Percentiles rank a stretch among this genome's conserved stretches.
These are phyloP conservation scores for Fusarium mangiferae DNA, from an alignment of 2,329 filamentous ascomycete species.

Conservation along the genomic window DNA sequence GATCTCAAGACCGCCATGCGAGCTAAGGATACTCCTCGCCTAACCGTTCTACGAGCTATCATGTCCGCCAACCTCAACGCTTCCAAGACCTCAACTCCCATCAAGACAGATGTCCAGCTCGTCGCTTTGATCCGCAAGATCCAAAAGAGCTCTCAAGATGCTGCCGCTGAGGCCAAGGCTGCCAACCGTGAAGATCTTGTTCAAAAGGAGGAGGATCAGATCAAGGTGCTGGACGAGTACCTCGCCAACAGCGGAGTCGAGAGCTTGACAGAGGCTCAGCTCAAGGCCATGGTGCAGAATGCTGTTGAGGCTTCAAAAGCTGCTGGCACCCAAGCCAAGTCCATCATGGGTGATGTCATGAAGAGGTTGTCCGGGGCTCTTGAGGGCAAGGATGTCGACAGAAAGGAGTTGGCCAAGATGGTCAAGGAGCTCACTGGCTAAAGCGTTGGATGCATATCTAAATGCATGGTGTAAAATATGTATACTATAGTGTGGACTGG, in stretches of 20 bases:
- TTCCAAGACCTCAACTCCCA: constrained; percentile 76
- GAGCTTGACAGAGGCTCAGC: constrained; percentile 66
- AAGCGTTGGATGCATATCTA: neutral
- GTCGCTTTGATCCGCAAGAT: constrained; percentile 74
- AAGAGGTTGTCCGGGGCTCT: constrained; percentile 66
- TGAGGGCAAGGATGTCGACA: constrained; percentile 73
- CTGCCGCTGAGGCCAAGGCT: constrained; percentile 70
- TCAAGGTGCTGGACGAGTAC: constrained; percentile 74
- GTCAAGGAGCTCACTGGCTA: constrained; percentile 62
- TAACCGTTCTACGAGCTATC: constrained; percentile 75
- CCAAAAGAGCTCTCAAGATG: constrained; percentile 65
- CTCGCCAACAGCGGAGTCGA: constrained; percentile 67
- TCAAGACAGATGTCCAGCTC: constrained; percentile 75
- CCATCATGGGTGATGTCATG: constrained; percentile 69
- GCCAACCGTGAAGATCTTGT: constrained; percentile 75
- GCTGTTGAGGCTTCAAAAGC: constrained; percentile 62
- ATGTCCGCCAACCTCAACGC: constrained; percentile 79
- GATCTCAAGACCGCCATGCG: constrained; percentile 76
- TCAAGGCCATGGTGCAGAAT: constrained; percentile 63
- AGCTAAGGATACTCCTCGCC: constrained; percentile 70
- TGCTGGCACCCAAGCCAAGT: constrained; percentile 57
- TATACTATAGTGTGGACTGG: constrained; percentile 32
- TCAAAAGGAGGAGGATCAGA: constrained; percentile 75
- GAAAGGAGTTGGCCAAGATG: constrained; percentile 66
- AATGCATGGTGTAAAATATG: constrained; percentile 37